Base-by-base conservation (phyloP, 148 eudicot genomes). In the Rhododendron ferrugineum region DNA sequence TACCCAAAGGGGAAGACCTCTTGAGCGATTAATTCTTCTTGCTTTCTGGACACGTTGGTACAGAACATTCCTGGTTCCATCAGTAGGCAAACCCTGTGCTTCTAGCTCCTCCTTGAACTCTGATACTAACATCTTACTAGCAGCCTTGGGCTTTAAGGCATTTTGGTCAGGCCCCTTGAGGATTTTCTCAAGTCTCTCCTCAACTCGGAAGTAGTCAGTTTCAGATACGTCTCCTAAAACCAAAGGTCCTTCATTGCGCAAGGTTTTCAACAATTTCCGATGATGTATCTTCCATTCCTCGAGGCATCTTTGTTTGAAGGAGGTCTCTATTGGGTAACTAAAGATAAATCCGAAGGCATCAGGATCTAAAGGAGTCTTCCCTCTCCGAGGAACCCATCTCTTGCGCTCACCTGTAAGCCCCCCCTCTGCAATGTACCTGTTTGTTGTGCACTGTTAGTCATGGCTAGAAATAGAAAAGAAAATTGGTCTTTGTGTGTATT, bases 41-140 rank as follows among this genome's bases (percentile, higher is more conserved):
- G 99, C 98, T 87, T 96, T 96, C 77, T 96, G 99, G 42, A 96
- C 98, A 42, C 99, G 98, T 86, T 96, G 99, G 86, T 96, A 96
- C 78, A 96, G 98, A 26, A 96, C 95, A 90, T 93, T 96, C 85
- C 98, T 91, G 73, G 94, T 96, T 86, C 99, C 99, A 94, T 96
- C 99, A 64, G 89, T 95, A 8, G 99, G 99, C 83, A 96, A 93
- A 86, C 88, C 99, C 90, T 96, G 99, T 56, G 99, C 98, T 88
- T 97, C 99, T 82, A 97, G 93, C 89, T 97, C 98, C 89, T 97
- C 98, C 86, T 91, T 95, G 74, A 97, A 89, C 90, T 97, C 99
- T 30, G 96, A 88, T 8, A 97, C 99, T 73, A 97, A 62, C 99
- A 97, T 97, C 93, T 97, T 97, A 91, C 99, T 97, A 75, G 99